Conservation (phyloP, 1,284 basidiomycete genomes). For the Fomitiporia mediterranea region DNA sequence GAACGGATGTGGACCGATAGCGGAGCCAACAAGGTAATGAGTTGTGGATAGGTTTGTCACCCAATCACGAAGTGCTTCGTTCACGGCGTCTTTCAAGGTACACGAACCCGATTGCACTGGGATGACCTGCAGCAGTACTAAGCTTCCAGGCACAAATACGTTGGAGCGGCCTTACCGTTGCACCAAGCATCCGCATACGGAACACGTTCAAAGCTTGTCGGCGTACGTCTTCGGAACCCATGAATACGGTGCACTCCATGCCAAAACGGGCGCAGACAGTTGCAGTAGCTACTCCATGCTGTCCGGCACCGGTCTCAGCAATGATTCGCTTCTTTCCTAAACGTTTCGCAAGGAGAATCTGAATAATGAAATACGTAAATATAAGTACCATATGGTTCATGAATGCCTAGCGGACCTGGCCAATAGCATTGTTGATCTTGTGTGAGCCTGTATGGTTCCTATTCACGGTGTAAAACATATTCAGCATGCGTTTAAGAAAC, state of each 20-base stretch:
- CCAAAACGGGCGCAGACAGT: conserved; percentile 98
- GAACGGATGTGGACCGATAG: conserved; percentile 98
- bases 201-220: conserved; percentile 97
- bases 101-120: conserved; percentile 93
- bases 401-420: conserved; percentile 51
- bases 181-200: conserved; percentile 97
- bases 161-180: conserved; percentile 48
- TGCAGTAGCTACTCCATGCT: conserved; percentile 98
- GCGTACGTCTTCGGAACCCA: conserved; percentile 98
- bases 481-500: not conserved
- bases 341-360: conserved; percentile 89
- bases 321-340: conserved; percentile 97
- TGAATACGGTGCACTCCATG: conserved; percentile 93
- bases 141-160: not conserved
- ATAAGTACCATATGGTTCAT: conserved; percentile 16
- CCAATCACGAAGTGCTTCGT: conserved; percentile 97
- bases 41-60: conserved; percentile 92
- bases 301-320: conserved; percentile 97
- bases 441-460: conserved; percentile 97
- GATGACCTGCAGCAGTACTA: conserved; percentile 57
- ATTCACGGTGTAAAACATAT: conserved; percentile 12
- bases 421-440: conserved; percentile 96
- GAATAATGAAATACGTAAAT: conserved; percentile 13
- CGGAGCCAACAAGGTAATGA: conserved; percentile 96
- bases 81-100: conserved; percentile 97